These are phyloP conservation scores for Trichoderma arundinaceum DNA, from an alignment of 2,329 filamentous ascomycete species.

Conservation along the genomic window DNA sequence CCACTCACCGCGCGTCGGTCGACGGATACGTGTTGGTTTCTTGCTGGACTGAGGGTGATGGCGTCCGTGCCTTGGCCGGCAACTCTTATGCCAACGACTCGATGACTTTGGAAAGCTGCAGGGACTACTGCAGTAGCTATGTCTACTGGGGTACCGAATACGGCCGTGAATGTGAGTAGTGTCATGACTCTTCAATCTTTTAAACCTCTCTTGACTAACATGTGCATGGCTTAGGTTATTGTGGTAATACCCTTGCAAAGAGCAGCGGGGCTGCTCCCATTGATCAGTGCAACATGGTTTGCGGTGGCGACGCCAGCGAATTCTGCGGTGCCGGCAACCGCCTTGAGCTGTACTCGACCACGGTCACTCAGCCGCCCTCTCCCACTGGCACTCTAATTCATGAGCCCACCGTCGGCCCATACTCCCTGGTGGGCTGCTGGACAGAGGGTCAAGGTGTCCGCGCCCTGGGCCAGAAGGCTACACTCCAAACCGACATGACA, in stretches of 20 bases:
- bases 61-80: constrained; percentile 51
- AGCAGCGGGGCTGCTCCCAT: constrained; percentile 41
- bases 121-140: constrained; percentile 53
- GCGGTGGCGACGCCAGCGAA: constrained; percentile 49
- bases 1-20: constrained; percentile 47
- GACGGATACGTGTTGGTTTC: constrained; percentile 53
- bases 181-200: too few species aligned
- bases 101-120: constrained; percentile 58
- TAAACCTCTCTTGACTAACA: neutral
- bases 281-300: constrained; percentile 48
- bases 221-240: constrained; percentile 47
- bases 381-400: constrained; percentile 39
- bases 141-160: constrained; percentile 59
- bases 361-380: constrained; percentile 42
- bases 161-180: constrained; percentile 53
- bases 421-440: constrained; percentile 50
- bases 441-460: constrained; percentile 46
- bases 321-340: constrained; percentile 52
- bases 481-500: constrained; percentile 41
- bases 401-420: constrained; percentile 38
- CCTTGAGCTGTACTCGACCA: constrained; percentile 53
- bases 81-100: constrained; percentile 51
- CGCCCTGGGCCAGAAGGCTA: constrained; percentile 43
- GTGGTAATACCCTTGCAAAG: constrained; percentile 50
- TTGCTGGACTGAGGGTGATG: constrained; percentile 56